phyloP scores from a whole-genome alignment of 2,329 filamentous ascomycete species.

The Penicillium sumatraense region DNA sequence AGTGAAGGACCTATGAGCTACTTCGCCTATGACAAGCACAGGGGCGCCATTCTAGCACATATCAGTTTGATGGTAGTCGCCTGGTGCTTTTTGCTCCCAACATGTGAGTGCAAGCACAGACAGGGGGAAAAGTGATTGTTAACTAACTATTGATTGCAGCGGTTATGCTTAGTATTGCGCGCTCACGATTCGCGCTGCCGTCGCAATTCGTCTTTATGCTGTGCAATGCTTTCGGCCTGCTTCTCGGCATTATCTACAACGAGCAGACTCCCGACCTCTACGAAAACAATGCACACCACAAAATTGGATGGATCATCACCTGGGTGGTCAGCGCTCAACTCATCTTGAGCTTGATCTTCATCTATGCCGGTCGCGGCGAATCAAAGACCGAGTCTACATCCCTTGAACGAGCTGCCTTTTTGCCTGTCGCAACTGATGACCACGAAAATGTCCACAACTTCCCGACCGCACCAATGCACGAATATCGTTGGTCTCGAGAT shows the following conservation, averaged over 20 bases:
- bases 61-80: conserved; percentile 70
- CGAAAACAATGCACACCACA: conserved; percentile 84
- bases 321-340: conserved; percentile 73
- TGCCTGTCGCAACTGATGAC: conserved; percentile 63
- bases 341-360: conserved; percentile 67
- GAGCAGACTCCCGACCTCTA: conserved; percentile 83
- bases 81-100: conserved; percentile 74
- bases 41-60: conserved; percentile 66
- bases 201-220: conserved; percentile 71
- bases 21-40: conserved; percentile 47
- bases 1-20: conserved; percentile 48
- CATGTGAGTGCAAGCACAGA: conserved; percentile 58
- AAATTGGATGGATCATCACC: conserved; percentile 82
- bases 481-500: conserved; percentile 68
- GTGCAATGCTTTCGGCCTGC: conserved; percentile 66
- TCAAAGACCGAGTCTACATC: conserved; percentile 28
- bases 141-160: conserved; percentile 51
- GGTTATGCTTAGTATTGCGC: conserved; percentile 83
- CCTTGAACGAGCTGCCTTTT: conserved; percentile 63
- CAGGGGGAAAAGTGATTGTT: neutral
- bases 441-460: conserved; percentile 54
- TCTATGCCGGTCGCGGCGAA: conserved; percentile 58
- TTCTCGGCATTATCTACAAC: conserved; percentile 75
- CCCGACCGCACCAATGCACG: conserved; percentile 38
- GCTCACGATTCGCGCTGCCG: conserved; percentile 73